Evolutionary conservation across 768 basidiomycete genomes (phyloP).

Genomic region (Lentinula boryana): DNA sequence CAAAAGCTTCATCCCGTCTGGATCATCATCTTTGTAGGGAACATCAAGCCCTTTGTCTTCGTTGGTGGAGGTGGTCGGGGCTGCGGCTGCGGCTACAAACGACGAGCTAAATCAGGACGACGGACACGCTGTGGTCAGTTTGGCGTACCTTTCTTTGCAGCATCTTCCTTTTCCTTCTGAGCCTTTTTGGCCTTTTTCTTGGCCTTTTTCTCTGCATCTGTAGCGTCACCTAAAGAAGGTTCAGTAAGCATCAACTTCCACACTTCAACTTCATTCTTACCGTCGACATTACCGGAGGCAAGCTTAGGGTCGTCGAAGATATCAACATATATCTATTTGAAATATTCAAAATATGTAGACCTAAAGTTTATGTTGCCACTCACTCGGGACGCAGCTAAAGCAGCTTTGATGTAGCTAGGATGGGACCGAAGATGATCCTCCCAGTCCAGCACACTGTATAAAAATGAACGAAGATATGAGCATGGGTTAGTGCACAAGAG

Average conservation of each 20-base stretch:
- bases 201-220: constrained; percentile 72
- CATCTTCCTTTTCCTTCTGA: constrained; percentile 57
- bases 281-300: constrained; percentile 32
- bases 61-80: constrained; percentile 29
- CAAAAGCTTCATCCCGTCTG: constrained; percentile 71
- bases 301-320: constrained; percentile 69
- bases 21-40: constrained; percentile 71
- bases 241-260: not conserved
- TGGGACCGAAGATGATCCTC: constrained; percentile 77
- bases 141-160: constrained; percentile 58
- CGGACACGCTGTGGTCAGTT: constrained; percentile 1
- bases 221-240: constrained; percentile 30
- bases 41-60: constrained; percentile 72
- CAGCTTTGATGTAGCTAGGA: constrained; percentile 69
- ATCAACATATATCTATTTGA: constrained; percentile 63
- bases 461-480: not conserved
- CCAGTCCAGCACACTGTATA: constrained; percentile 66
- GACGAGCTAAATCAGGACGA: not conserved
- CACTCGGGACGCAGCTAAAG: constrained; percentile 66
- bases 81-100: constrained; percentile 16
- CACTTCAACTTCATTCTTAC: constrained; percentile 23
- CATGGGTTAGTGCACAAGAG: not conserved
- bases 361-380: constrained; percentile 8
- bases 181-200: constrained; percentile 85
- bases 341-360: constrained; percentile 8